phyloP scores from a whole-genome alignment of 1,284 basidiomycete genomes.

The Puccinia novopanici region DNA sequence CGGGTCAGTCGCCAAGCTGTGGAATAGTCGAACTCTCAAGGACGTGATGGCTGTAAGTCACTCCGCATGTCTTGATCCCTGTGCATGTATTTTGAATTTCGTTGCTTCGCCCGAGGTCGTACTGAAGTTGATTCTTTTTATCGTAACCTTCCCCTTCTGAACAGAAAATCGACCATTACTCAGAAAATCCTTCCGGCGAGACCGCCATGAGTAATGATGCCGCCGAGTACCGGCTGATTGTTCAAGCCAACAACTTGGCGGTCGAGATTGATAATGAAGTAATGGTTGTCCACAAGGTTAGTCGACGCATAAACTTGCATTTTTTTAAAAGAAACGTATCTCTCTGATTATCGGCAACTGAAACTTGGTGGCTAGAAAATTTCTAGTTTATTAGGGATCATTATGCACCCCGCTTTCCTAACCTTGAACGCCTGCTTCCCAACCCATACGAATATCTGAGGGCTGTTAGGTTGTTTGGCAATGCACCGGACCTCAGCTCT shows the following conservation, averaged over 20 bases:
- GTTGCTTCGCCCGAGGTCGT: neutral
- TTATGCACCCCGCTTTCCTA: constrained; percentile 92
- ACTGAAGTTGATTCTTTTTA: neutral
- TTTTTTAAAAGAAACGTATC: neutral
- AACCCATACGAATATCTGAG: constrained; percentile 91
- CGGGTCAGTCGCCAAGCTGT: constrained; percentile 40
- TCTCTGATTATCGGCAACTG: neutral
- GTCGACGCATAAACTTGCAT: constrained; percentile 50
- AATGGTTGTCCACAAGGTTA: constrained; percentile 87
- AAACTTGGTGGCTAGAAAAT: constrained; percentile 42
- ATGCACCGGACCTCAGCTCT: constrained; percentile 61
- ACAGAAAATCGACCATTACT: constrained; percentile 44
- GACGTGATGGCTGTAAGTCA: constrained; percentile 30
- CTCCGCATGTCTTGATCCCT: neutral
- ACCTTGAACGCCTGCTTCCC: constrained; percentile 89
- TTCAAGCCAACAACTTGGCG: constrained; percentile 94
- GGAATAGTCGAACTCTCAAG: constrained; percentile 31
- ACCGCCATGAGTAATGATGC: constrained; percentile 38
- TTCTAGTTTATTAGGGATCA: constrained; percentile 94
- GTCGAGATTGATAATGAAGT: constrained; percentile 99
- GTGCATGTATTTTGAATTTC: neutral
- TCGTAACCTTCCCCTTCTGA: neutral
- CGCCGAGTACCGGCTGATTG: constrained; percentile 87
- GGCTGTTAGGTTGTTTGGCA: constrained; percentile 83
- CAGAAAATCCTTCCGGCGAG: constrained; percentile 45